Evolutionary conservation across 331 rosid genomes (phyloP).

Genomic region (Stylosanthes scabra): DNA sequence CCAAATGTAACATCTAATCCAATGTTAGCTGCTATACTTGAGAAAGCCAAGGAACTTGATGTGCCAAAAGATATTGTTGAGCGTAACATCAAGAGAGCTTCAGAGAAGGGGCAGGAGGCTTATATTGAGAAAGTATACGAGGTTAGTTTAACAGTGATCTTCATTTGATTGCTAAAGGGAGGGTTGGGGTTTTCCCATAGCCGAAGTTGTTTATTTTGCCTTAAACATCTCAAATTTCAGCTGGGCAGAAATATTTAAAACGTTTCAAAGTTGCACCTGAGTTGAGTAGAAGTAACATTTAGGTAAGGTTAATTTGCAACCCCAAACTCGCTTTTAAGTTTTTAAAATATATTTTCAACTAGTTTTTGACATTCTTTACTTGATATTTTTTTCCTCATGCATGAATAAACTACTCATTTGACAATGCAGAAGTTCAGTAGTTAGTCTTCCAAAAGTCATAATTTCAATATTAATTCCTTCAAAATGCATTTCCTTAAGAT

Average conservation of each 20-base stretch:
- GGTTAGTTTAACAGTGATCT: slow-evolving; percentile 55
- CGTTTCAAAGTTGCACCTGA: background rate
- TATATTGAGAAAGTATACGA: slow-evolving; percentile 86
- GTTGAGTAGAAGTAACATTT: background rate
- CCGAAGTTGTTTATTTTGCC: slow-evolving; percentile 6
- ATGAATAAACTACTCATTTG: background rate
- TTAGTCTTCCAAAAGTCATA: slow-evolving; percentile 7
- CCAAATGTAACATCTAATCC: slow-evolving; percentile 77
- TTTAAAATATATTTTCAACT: slow-evolving; percentile 1
- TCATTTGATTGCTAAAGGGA: slow-evolving; percentile 29
- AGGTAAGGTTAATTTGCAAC: background rate
- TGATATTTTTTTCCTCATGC: background rate
- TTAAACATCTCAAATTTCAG: slow-evolving; percentile 19
- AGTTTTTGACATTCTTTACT: background rate
- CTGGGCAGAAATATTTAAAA: background rate
- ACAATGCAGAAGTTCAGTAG: background rate
- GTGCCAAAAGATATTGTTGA: slow-evolving; percentile 93
- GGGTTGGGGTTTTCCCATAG: background rate
- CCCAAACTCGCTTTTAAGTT: slow-evolving; percentile 19
- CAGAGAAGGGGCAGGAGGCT: slow-evolving; percentile 96
- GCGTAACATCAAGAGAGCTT: slow-evolving; percentile 89
- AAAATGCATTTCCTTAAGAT: slow-evolving; percentile 5
- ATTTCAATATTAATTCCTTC: slow-evolving; percentile 5
- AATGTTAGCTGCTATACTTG: slow-evolving; percentile 74
- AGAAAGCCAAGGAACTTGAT: slow-evolving; percentile 95